Evolutionary conservation across 2,329 filamentous ascomycete genomes (phyloP).

Genomic region (Penicillium sp.): DNA sequence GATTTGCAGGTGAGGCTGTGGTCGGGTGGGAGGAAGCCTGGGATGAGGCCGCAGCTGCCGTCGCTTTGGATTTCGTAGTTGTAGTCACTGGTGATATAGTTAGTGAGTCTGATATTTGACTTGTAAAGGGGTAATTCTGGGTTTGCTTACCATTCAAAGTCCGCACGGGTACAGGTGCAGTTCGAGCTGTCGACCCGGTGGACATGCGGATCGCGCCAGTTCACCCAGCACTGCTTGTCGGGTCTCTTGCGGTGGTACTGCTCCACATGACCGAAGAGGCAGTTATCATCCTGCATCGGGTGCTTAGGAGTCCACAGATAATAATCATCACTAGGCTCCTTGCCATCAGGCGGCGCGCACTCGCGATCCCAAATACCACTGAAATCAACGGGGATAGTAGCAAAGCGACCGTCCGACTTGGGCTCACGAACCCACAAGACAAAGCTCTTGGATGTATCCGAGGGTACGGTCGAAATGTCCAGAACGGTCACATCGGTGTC

Average conservation of each 20-base stretch:
- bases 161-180: constrained; percentile 81
- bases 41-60: constrained; percentile 77
- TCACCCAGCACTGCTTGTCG: constrained; percentile 82
- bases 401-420: constrained; percentile 55
- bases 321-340: constrained; percentile 71
- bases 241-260: constrained; percentile 89
- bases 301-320: constrained; percentile 86
- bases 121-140: background rate
- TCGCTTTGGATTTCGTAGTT: constrained; percentile 84
- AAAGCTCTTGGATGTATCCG: constrained; percentile 89
- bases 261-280: constrained; percentile 89
- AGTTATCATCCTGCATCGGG: constrained; percentile 76
- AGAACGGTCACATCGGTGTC: constrained; percentile 73
- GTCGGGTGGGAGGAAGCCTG: constrained; percentile 70
- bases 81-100: constrained; percentile 70
- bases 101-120: constrained; percentile 16
- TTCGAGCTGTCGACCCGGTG: constrained; percentile 70
- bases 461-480: constrained; percentile 86
- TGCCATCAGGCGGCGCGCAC: constrained; percentile 71
- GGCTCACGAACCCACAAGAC: constrained; percentile 78
- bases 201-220: constrained; percentile 71
- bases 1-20: constrained; percentile 63
- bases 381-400: constrained; percentile 88
- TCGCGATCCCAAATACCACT: constrained; percentile 73
- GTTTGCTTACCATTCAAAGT: constrained; percentile 84